phyloP scores from a whole-genome alignment of 2,329 filamentous ascomycete species.

The Raffaelea albimanens region DNA sequence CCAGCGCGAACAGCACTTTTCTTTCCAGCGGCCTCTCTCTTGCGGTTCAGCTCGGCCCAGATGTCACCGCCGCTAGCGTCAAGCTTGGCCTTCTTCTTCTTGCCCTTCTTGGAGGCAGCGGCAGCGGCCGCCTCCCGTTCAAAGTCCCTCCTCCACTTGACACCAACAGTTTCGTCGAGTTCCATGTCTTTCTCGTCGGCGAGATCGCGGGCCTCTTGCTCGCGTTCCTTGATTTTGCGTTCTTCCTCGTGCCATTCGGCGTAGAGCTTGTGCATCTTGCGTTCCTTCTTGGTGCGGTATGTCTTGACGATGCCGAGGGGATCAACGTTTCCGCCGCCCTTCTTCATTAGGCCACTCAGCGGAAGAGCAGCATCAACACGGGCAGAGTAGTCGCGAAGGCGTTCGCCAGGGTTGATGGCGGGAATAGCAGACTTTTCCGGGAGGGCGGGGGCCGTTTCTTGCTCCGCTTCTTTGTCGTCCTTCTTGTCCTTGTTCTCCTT shows the following conservation, averaged over 20 bases:
- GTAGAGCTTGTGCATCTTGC: conserved; percentile 70
- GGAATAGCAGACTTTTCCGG: conserved; percentile 31
- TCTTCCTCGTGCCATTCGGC: conserved; percentile 67
- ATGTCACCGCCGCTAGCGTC: conserved; percentile 53
- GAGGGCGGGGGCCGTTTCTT: not conserved
- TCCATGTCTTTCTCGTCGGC: conserved; percentile 55
- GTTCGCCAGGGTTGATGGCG: conserved; percentile 76
- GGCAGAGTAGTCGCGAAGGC: conserved; percentile 68
- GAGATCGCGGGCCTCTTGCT: conserved; percentile 55
- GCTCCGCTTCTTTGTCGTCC: conserved; percentile 10
- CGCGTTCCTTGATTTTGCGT: conserved; percentile 50
- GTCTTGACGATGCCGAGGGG: conserved; percentile 53
- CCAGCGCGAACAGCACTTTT: conserved; percentile 17
- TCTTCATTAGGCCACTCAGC: conserved; percentile 58
- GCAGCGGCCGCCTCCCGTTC: conserved; percentile 18
- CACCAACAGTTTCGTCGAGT: conserved; percentile 41
- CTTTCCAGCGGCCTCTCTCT: conserved; percentile 46
- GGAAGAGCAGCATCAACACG: conserved; percentile 81
- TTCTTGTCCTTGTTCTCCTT: conserved; percentile 6
- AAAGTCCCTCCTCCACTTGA: conserved; percentile 35
- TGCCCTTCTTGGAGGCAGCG: conserved; percentile 34
- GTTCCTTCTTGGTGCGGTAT: conserved; percentile 72
- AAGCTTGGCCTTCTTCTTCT: conserved; percentile 24
- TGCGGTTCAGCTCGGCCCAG: conserved; percentile 64
- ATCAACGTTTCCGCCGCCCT: conserved; percentile 50